Conservation (phyloP, 164 flowering plant species). For the Hamamelis virginiana region DNA sequence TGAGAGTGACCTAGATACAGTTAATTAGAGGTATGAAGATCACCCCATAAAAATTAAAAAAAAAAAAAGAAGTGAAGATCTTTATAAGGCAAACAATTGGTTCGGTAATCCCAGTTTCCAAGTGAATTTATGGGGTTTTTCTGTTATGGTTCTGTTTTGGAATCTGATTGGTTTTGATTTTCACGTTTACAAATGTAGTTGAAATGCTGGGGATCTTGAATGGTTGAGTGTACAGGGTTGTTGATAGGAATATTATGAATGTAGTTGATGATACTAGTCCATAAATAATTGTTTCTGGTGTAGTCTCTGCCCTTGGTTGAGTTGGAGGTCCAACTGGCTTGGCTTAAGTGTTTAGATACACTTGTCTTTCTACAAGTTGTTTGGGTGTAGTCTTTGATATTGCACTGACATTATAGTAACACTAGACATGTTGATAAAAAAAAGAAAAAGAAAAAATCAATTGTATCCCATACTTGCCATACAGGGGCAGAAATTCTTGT, state of each 20-base stretch:
- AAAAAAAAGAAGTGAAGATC: no score
- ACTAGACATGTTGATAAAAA: no score
- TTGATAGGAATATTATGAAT: neutral
- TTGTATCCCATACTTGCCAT: no score
- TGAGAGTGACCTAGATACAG: no score
- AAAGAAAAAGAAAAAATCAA: no score
- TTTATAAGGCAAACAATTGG: neutral
- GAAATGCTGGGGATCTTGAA: neutral
- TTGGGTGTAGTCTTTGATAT: neutral
- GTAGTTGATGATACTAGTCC: neutral
- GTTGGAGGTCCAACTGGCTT: neutral
- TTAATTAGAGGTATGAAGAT: no score
- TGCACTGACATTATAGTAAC: no score
- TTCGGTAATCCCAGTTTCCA: neutral
- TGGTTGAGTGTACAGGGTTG: neutral
- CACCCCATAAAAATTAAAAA: no score
- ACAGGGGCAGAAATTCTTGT: no score
- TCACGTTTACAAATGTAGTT: neutral
- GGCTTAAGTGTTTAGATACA: neutral
- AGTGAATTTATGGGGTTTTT: neutral
- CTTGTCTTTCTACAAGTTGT: neutral
- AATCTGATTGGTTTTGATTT: neutral
- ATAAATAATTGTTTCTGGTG: neutral
- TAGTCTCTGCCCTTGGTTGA: neutral
- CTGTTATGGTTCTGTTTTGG: neutral